Base-by-base conservation (phyloP, 2,329 filamentous ascomycete genomes). In the Claviceps lovelessii region DNA sequence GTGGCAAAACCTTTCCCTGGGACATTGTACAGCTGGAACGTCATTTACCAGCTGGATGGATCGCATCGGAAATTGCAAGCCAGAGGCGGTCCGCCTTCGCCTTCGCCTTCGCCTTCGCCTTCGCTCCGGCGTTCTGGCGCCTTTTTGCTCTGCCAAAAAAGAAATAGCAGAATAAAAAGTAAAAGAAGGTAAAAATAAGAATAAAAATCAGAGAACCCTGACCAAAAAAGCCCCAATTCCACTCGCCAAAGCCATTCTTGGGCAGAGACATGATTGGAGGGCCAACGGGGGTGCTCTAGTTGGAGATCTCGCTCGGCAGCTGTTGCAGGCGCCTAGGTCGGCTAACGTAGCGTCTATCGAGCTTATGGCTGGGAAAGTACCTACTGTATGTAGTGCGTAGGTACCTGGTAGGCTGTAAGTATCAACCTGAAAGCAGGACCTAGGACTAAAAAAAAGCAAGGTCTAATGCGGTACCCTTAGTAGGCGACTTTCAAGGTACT, bases 1-100 rank as follows among this genome's bases (percentile, higher is more conserved):
- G 63, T 67, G 65, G 65, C 66, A 66, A 67, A 65, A 33, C 31
- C 9, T 33, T 9, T 33, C 31, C 9, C 59, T 58, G 58, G 61
- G 59, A 58, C 58, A 60, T 58, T 60, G 55, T 58, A 54, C 58
- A 55, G 49, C n/a, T 11, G 15, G 28, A 19, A 28, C 49, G 10
- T 33, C 23, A 35, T 33, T 49, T 28, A 52, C 29, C 15, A 35
- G 54, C 33, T 28, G 29, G 28, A n/a, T 35, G 13, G 8, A 48
- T 2, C 33, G 44, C 13, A 47, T 37, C 19, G 49, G 49, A 23
- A 49, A 37, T 37, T 13, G 35, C 35, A 37, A 37, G 10, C 35
- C 35, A 37, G 10, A 37, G 35, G 35, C 35, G 35, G 35, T 37
- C 9, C 35, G 10, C 35, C 4, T 10, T 37, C 11, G 35, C 35